phyloP scores from a whole-genome alignment of 768 basidiomycete species.

The Gelatoporia subvermispora region DNA sequence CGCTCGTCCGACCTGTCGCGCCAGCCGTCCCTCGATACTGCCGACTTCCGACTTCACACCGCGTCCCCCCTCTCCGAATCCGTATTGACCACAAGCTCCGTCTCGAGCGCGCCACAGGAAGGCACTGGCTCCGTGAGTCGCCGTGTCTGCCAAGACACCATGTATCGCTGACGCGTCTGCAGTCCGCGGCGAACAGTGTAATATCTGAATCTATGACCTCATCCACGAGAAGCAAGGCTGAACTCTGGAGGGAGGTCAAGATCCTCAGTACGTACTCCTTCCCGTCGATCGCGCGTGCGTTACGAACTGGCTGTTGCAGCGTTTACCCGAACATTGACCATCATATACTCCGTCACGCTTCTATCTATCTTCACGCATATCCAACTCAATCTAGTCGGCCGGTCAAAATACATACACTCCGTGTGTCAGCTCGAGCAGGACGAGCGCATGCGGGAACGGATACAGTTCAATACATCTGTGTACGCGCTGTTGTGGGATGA shows the following conservation, averaged over 20 bases:
- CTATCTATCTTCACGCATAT: slow-evolving; percentile 82
- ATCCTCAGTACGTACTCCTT: slow-evolving; percentile 60
- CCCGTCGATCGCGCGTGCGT: neutral
- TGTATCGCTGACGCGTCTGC: slow-evolving; percentile 14
- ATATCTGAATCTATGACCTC: slow-evolving; percentile 6
- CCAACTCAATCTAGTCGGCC: slow-evolving; percentile 82
- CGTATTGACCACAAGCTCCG: slow-evolving; percentile 33
- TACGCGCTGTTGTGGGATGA: slow-evolving; percentile 30
- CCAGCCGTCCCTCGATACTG: neutral
- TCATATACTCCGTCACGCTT: slow-evolving; percentile 81
- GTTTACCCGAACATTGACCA: slow-evolving; percentile 82
- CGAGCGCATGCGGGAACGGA: slow-evolving; percentile 44
- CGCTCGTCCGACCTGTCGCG: slow-evolving; percentile 7
- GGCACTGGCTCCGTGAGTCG: slow-evolving; percentile 17
- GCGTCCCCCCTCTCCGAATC: slow-evolving; percentile 33
- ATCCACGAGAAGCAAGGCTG: slow-evolving; percentile 54
- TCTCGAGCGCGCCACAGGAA: slow-evolving; percentile 20
- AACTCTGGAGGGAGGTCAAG: slow-evolving; percentile 93
- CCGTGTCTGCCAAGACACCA: neutral
- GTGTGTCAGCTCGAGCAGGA: slow-evolving; percentile 57
- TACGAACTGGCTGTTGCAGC: slow-evolving; percentile 38
- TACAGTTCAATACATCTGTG: slow-evolving; percentile 38
- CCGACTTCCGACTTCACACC: slow-evolving; percentile 1
- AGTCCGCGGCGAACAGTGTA: slow-evolving; percentile 19
- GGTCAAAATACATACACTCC: slow-evolving; percentile 72